A percentile compares a stretch with the other conserved stretches of the same genome.
These are phyloP conservation scores for Phytopythium kandeliae DNA, from an alignment of 352 stramenopile species.

Conservation along the genomic window DNA sequence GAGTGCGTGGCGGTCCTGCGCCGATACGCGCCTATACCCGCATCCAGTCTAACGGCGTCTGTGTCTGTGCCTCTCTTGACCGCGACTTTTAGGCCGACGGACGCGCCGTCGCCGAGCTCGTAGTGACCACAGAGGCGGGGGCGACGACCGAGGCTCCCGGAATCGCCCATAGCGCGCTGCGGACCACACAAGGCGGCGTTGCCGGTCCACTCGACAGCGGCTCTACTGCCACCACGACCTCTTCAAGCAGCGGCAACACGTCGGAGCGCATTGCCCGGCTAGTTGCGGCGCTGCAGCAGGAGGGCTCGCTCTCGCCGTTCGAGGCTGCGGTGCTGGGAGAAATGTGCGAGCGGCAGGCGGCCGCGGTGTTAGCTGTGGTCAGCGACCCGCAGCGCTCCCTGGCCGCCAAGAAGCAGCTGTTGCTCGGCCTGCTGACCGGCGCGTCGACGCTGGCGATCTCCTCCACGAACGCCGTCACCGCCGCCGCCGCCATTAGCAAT, in stretches of 20 bases:
- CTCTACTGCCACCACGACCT: no score
- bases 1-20: neutral
- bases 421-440: constrained; percentile 22
- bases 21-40: no score
- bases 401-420: constrained; percentile 42
- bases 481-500: no score
- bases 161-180: neutral
- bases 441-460: neutral
- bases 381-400: constrained; percentile 16
- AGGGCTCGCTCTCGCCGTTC: constrained; percentile 35
- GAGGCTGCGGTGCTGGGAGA: constrained; percentile 37
- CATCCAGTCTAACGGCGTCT: no score
- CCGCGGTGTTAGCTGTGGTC: constrained; percentile 29
- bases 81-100: neutral
- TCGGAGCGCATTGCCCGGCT: constrained; percentile 22
- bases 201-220: no score
- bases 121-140: constrained; percentile 19
- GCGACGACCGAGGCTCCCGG: neutral
- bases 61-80: no score
- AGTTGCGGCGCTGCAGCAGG: constrained; percentile 29
- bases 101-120: neutral
- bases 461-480: constrained; percentile 2
- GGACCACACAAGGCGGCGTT: no score
- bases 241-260: neutral
- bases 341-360: constrained; percentile 33